Evolutionary conservation across 78 protist species (phyloP).

Genomic region (Dictyostelium intermedium): DNA sequence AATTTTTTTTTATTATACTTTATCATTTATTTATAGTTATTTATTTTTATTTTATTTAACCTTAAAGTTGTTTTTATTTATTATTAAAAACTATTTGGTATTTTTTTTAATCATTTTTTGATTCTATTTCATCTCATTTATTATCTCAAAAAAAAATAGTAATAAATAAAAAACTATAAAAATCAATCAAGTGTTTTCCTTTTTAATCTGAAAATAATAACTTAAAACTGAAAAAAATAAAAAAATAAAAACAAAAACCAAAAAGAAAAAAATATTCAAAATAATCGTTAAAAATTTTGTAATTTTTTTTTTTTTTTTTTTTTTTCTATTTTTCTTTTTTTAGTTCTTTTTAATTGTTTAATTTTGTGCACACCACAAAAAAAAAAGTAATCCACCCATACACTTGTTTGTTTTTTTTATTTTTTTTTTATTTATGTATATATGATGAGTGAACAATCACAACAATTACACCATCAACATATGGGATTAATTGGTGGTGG

Average conservation of each 20-base stretch:
- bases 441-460: neutral
- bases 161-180: too few relatives aligned
- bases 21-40: too few relatives aligned
- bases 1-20: too few relatives aligned
- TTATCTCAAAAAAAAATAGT: too few relatives aligned
- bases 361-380: neutral
- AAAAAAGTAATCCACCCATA: neutral
- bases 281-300: neutral
- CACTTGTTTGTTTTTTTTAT: neutral
- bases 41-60: too few relatives aligned
- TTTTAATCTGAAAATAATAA: too few relatives aligned
- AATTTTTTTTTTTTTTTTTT: neutral
- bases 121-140: too few relatives aligned
- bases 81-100: too few relatives aligned
- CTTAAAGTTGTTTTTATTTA: too few relatives aligned
- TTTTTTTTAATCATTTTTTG: too few relatives aligned
- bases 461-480: neutral
- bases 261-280: neutral
- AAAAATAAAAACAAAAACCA: neutral
- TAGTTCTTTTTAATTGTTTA: neutral
- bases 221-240: too few relatives aligned
- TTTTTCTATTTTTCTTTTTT: neutral
- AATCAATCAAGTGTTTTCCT: neutral
- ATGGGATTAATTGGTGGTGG: neutral
- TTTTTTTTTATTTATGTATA: neutral